Evolutionary conservation across 2,329 filamentous ascomycete species (phyloP).

Genomic region (Didymella glomerata): DNA sequence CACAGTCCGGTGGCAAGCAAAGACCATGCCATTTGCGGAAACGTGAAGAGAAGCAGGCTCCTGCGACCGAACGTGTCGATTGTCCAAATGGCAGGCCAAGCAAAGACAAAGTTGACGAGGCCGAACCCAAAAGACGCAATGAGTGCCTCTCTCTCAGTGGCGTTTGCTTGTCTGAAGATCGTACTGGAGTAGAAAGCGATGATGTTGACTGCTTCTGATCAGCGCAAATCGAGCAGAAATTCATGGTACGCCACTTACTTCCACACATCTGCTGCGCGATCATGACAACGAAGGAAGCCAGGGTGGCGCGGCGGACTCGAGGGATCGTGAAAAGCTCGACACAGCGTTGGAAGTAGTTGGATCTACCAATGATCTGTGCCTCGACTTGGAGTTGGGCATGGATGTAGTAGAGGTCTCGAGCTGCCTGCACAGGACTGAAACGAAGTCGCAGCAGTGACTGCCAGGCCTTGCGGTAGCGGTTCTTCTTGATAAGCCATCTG

Average conservation of each 20-base stretch:
- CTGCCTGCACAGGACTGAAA: slow-evolving; percentile 52
- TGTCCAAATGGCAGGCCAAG: slow-evolving; percentile 72
- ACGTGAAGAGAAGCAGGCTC: slow-evolving; percentile 64
- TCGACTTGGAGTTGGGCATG: slow-evolving; percentile 47
- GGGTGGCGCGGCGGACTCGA: slow-evolving; percentile 72
- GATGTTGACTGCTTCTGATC: slow-evolving; percentile 37
- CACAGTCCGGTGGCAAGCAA: slow-evolving; percentile 67
- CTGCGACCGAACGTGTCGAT: slow-evolving; percentile 82
- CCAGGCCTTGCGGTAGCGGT: slow-evolving; percentile 51
- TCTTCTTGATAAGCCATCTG: slow-evolving; percentile 52
- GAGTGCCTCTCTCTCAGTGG: slow-evolving; percentile 27
- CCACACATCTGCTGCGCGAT: slow-evolving; percentile 43
- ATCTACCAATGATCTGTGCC: slow-evolving; percentile 32
- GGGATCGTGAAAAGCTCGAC: slow-evolving; percentile 71
- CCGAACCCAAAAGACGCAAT: slow-evolving; percentile 31
- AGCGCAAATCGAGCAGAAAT: neutral
- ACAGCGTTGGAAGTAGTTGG: slow-evolving; percentile 49
- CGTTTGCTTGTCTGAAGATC: slow-evolving; percentile 28
- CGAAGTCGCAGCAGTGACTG: slow-evolving; percentile 51
- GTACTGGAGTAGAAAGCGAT: slow-evolving; percentile 76
- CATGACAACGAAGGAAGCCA: slow-evolving; percentile 76
- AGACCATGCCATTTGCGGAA: slow-evolving; percentile 71
- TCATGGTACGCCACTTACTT: slow-evolving; percentile 38
- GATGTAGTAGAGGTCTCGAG: slow-evolving; percentile 54
- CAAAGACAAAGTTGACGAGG: slow-evolving; percentile 26